phyloP scores from a whole-genome alignment of 176 grass and related monocot species.

The Eragrostis curvula region DNA sequence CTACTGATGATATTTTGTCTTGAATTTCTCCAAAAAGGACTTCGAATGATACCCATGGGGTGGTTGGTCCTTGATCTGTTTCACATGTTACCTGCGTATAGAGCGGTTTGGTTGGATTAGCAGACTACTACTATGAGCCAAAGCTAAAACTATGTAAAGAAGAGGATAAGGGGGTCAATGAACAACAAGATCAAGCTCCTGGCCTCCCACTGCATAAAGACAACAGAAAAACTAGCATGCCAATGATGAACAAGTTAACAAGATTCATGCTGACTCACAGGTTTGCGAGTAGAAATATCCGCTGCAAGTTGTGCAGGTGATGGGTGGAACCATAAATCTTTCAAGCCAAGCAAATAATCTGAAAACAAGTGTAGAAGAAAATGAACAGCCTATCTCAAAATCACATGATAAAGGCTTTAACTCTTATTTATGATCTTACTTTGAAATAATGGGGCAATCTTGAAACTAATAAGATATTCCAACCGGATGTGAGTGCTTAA shows the following conservation, averaged over 20 bases:
- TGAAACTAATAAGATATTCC: conserved; percentile 77
- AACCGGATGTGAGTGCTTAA: conserved; percentile 56
- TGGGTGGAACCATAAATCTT: conserved; percentile 49
- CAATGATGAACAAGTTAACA: neutral
- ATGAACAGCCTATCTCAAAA: conserved; percentile 22
- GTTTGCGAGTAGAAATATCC: conserved; percentile 49
- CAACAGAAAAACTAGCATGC: neutral
- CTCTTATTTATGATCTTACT: conserved; percentile 46
- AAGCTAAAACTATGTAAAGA: conserved; percentile 27
- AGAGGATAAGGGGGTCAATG: conserved; percentile 5
- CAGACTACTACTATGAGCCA: conserved; percentile 17
- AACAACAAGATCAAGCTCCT: neutral
- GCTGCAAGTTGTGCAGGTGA: conserved; percentile 38
- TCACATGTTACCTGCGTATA: conserved; percentile 44
- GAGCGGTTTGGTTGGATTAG: conserved; percentile 14
- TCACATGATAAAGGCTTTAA: conserved; percentile 24
- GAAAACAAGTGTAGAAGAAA: conserved; percentile 49
- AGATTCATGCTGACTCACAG: conserved; percentile 54
- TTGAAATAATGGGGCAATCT: conserved; percentile 53
- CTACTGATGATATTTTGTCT: conserved; percentile 50
- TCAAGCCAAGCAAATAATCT: conserved; percentile 82
- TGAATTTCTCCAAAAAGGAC: conserved; percentile 63
- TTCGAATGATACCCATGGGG: conserved; percentile 70
- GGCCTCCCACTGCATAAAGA: neutral
- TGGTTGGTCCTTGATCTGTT: conserved; percentile 46